Evolutionary conservation across 2,329 filamentous ascomycete species (phyloP), one percentile per base, ranked within the genome.

Genomic region (Colletotrichum sp.): DNA sequence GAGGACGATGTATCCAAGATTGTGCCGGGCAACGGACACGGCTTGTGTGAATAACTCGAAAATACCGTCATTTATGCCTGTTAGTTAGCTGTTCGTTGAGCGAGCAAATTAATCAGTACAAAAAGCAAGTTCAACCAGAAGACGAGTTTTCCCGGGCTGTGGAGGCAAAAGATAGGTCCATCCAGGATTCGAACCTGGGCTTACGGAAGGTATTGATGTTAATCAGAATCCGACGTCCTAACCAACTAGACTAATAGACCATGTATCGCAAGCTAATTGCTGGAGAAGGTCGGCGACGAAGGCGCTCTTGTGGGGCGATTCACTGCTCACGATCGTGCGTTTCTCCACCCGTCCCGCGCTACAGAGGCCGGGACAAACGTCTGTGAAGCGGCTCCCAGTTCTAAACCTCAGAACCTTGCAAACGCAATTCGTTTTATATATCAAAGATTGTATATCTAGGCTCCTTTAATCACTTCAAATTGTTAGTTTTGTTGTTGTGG

Each of bases 171-270:
- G 9, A 0, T 10, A 75, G 74, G 70, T 76, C 74, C 70, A 76
- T 76, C 74, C 70, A 76, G 74, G 74, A 76, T 76, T 76, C 74
- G 70, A 74, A 76, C 70, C 74, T 76, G 64, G 74, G 74, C 74
- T 48, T 76, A 76, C 74, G 70, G 74, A 76, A 76, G 70, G 18
- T 7, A 32, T 58, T 74, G 64, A 52, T 5, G 9, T 25, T 10
- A 7, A 69, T 76, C 74, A 76, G 74, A 76, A 74, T 76, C 70
- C 70, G 70, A 76, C 74, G 70, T 76, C 74, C 74, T 76, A 73
- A 76, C 74, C 74, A 76, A 76, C 74, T 76, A 76, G 74, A 76
- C 74, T 76, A 76, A 76, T 76, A 74, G 74, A 76, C 74, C 70
- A 4, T 18, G 6, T 28, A 25, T 34, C 10, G 5, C 10, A 32